These are phyloP conservation scores for Cornus kousa DNA, from an alignment of 148 eudicot species.

Conservation along the genomic window DNA sequence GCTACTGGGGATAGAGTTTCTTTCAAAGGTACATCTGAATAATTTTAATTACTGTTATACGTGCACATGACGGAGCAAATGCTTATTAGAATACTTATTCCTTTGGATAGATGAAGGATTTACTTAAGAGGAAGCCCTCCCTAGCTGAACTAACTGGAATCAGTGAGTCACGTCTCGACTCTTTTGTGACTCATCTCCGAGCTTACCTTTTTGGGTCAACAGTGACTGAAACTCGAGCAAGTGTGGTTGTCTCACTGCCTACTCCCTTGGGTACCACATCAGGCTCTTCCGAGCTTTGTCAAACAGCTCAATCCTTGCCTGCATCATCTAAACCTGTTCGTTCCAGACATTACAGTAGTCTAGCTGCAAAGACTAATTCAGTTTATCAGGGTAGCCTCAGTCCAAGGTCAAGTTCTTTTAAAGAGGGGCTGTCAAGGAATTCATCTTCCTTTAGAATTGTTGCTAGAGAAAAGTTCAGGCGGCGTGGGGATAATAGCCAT, in stretches of 20 bases:
- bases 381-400: constrained; percentile 57
- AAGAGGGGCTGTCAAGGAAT: constrained; percentile 47
- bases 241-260: constrained; percentile 16
- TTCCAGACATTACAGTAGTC: constrained; percentile 34
- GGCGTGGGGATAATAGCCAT: constrained; percentile 42
- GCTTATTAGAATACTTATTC: neutral
- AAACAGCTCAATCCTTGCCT: constrained; percentile 25
- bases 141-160: constrained; percentile 82
- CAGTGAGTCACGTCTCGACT: constrained; percentile 74
- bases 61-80: too few relatives aligned
- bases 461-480: constrained; percentile 54
- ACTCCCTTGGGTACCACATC: constrained; percentile 21
- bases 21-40: constrained; percentile 56
- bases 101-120: constrained; percentile 65
- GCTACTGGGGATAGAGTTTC: constrained; percentile 75
- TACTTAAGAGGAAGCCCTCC: constrained; percentile 68
- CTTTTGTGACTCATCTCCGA: constrained; percentile 70
- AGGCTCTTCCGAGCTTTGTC: constrained; percentile 28
- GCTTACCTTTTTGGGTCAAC: constrained; percentile 58
- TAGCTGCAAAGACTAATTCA: constrained; percentile 33
- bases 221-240: constrained; percentile 30
- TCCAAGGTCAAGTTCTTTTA: constrained; percentile 63
- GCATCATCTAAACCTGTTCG: constrained; percentile 42
- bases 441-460: constrained; percentile 42
- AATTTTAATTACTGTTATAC: neutral